phyloP scores from a whole-genome alignment of 768 basidiomycete genomes.

The Pholiota conissans region DNA sequence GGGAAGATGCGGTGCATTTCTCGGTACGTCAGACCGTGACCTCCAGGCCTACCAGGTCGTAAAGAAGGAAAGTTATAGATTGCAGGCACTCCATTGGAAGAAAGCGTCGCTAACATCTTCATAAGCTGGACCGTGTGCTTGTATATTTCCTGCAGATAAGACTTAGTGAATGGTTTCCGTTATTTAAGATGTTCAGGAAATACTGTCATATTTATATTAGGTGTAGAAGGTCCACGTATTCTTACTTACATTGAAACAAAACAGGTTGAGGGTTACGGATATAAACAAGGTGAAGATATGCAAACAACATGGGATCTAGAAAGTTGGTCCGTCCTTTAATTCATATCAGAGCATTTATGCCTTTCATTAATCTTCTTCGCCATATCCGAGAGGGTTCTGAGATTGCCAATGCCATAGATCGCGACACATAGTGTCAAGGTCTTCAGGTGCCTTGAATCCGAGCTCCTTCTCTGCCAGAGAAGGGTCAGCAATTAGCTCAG shows the following conservation, averaged over 20 bases:
- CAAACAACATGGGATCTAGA: constrained; percentile 13
- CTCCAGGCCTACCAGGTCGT: no score
- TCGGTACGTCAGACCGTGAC: no score
- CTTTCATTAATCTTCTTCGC: constrained; percentile 17
- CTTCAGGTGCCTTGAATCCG: constrained; percentile 81
- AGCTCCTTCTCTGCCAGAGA: constrained; percentile 89
- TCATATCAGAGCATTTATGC: constrained; percentile 5
- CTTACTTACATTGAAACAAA: neutral
- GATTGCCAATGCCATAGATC: constrained; percentile 99
- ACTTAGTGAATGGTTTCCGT: neutral
- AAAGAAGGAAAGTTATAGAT: no score
- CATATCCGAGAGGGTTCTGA: constrained; percentile 84
- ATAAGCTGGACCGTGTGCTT: no score
- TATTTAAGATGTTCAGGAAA: neutral
- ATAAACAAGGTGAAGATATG: constrained; percentile 1
- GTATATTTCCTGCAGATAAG: no score
- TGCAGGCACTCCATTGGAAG: no score
- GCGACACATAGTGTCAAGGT: constrained; percentile 89
- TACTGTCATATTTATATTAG: neutral
- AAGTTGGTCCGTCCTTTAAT: constrained; percentile 7
- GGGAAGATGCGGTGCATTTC: no score
- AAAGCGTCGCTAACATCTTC: no score
- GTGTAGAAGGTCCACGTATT: neutral
- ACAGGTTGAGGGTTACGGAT: neutral
- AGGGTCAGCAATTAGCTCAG: constrained; percentile 94